Evolutionary conservation across 208 protist genomes (phyloP).

Genomic region (Tritrichomonas foetus): DNA sequence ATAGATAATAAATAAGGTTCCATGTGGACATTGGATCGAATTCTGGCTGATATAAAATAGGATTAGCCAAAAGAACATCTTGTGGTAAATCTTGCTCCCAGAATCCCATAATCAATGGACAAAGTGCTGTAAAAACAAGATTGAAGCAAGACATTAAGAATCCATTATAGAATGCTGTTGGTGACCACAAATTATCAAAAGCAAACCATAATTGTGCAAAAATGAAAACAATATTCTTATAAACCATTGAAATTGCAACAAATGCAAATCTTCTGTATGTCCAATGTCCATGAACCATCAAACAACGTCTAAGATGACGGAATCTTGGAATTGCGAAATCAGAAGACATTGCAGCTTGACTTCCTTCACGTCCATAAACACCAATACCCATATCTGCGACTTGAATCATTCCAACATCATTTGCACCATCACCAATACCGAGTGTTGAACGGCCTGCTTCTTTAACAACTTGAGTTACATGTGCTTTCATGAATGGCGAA

Average conservation of each 20-base stretch:
- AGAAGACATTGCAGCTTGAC: background rate
- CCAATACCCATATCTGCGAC: constrained; percentile 85
- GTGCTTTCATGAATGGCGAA: constrained; percentile 23
- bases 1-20: too few relatives aligned
- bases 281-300: constrained; percentile 44
- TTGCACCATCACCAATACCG: constrained; percentile 94
- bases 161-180: background rate
- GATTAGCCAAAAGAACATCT: background rate
- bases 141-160: background rate
- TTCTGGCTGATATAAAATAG: background rate
- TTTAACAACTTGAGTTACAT: constrained; percentile 60
- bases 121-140: background rate
- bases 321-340: constrained; percentile 35
- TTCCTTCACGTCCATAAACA: background rate
- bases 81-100: background rate
- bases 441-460: constrained; percentile 65
- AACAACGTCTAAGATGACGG: background rate
- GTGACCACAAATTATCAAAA: background rate
- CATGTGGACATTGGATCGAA: too few relatives aligned
- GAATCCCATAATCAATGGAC: background rate
- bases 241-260: background rate
- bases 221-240: constrained; percentile 15
- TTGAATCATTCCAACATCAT: constrained; percentile 91
- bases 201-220: background rate
- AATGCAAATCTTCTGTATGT: background rate